phyloP scores from a whole-genome alignment of 2,329 filamentous ascomycete species.

The Colletotrichum sp. region DNA sequence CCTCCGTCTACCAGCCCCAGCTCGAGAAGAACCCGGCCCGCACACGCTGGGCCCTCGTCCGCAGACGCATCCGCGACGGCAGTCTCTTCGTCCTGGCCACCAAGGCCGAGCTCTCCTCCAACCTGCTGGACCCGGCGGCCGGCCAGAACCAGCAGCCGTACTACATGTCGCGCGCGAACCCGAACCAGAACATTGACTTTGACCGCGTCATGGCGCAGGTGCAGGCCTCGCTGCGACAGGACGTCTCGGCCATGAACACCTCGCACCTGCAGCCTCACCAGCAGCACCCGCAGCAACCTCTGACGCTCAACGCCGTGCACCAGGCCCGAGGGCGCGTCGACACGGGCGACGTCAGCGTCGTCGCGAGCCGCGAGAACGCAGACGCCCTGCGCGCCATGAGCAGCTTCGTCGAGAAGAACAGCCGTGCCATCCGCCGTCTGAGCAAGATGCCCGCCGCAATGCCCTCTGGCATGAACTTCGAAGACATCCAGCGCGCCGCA shows the following conservation, averaged over 20 bases:
- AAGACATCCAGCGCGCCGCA: conserved; percentile 31
- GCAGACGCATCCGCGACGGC: conserved; percentile 52
- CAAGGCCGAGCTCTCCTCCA: conserved; percentile 34
- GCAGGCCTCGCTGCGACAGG: conserved; percentile 33
- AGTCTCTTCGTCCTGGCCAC: conserved; percentile 56
- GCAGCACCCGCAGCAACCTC: conserved; percentile 29
- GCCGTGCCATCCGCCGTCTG: conserved; percentile 45
- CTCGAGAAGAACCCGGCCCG: conserved; percentile 58
- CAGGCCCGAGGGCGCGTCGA: conserved; percentile 36
- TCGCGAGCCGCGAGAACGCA: conserved; percentile 45
- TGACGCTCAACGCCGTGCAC: conserved; percentile 47
- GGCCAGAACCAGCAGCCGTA: conserved; percentile 28
- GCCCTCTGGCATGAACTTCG: conserved; percentile 28
- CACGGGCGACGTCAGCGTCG: conserved; percentile 38
- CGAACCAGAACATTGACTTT: conserved; percentile 45
- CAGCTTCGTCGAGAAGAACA: conserved; percentile 47
- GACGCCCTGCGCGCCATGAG: conserved; percentile 50
- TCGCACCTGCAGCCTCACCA: conserved; percentile 24
- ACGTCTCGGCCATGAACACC: conserved; percentile 13
- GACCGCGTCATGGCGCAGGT: conserved; percentile 50
- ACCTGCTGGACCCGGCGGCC: conserved; percentile 27
- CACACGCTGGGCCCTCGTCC: conserved; percentile 55
- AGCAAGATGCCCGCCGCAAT: conserved; percentile 41
- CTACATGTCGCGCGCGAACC: conserved; percentile 27
- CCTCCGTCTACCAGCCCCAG: conserved; percentile 54